Evolutionary conservation across 441 rosid genomes (phyloP), one percentile per base, ranked within the genome.

Genomic region (Gossypium lobatum): DNA sequence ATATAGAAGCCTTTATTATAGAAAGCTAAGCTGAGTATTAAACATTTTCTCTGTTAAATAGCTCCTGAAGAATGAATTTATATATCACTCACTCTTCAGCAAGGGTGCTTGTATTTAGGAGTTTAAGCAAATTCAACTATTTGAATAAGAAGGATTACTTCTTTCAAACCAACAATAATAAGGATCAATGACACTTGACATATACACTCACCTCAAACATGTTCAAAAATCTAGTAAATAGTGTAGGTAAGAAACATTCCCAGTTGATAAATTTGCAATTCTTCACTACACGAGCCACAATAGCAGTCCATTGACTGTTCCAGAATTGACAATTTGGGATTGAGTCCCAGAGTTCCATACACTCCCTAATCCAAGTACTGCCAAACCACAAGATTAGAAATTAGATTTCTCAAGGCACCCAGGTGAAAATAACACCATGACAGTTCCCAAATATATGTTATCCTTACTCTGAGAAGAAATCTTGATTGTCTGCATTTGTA

Each of bases 261-360:
- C 97, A 93, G 79, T 88, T 87, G 76, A 93, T 82, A 85, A 75
- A 88, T 60, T 78, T 83, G 85, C 89, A 92, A 80, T 88, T 91
- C 87, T 92, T 93, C 79, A 96, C 80, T 75, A 92, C 94, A 52
- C 97, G 96, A 48, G 98, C 98, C 77, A 85, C 79, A 54, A 96
- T 85, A 83, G 93, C 95, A 76, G 91, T 77, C 99, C 99, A 96
- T 76, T 96, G 99, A 82, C 96, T 82, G 79, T 93, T 96, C 99
- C 99, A 96, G 81, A 96, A 96, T 76, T 91, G 99, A 81, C 97
- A 96, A 81, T 93, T 96, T 48, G 99, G 98, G 77, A 96, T 82
- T 0, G 97, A 85, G 85, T 93, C 96, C 99, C 99, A 96, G 75
- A 92, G 74, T 72, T 82, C 89, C 79, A 96, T 76, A 76, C 86